phyloP scores from a whole-genome alignment of 352 stramenopile genomes.

The Pythium aristosporum region DNA sequence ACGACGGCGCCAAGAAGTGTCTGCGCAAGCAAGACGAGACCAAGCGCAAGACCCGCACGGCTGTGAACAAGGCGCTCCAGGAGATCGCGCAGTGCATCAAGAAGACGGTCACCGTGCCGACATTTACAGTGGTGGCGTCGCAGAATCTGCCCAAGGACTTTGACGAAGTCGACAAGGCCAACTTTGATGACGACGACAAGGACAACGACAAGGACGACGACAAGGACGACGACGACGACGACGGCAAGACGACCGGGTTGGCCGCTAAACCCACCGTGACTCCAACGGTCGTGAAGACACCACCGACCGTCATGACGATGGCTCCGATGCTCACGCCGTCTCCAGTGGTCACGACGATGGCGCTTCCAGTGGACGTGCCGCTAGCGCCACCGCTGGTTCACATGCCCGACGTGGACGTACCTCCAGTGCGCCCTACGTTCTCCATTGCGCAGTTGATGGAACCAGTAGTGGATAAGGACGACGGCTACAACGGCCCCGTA shows the following conservation, averaged over 20 bases:
- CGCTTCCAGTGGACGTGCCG: too few relatives aligned
- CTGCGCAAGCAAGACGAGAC: conserved; percentile 8
- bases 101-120: background rate
- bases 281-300: too few relatives aligned
- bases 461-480: too few relatives aligned
- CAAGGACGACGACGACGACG: background rate
- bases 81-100: conserved; percentile 3
- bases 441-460: too few relatives aligned
- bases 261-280: too few relatives aligned
- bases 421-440: too few relatives aligned
- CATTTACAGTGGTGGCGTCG: conserved; percentile 4
- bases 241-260: background rate
- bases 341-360: too few relatives aligned
- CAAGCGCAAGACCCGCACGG: background rate
- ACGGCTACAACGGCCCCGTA: too few relatives aligned
- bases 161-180: background rate
- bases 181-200: background rate
- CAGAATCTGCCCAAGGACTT: background rate
- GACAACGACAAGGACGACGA: background rate
- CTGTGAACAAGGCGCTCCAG: background rate
- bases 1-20: conserved; percentile 12
- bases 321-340: too few relatives aligned
- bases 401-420: too few relatives aligned
- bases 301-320: too few relatives aligned
- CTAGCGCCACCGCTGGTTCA: too few relatives aligned